phyloP scores from a whole-genome alignment of 1,284 basidiomycete genomes.

The Vanrija pseudolonga region DNA sequence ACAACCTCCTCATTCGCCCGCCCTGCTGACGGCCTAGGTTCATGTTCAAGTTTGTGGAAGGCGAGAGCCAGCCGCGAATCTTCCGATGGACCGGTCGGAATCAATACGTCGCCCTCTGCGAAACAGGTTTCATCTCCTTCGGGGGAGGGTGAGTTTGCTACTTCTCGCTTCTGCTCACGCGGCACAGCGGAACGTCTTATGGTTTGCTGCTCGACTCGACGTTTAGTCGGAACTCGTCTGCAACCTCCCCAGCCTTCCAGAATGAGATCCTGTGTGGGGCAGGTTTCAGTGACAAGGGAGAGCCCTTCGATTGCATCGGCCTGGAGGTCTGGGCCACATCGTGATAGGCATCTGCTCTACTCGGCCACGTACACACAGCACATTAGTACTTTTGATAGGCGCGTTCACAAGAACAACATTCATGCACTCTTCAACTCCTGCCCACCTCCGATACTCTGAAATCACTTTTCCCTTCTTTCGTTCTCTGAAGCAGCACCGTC shows the following conservation, averaged over 20 bases:
- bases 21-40: conserved; percentile 56
- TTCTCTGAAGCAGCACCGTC: too few relatives aligned
- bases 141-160: conserved; percentile 80
- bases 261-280: conserved; percentile 74
- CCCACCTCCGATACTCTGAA: too few relatives aligned
- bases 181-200: conserved; percentile 70
- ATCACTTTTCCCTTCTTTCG: too few relatives aligned
- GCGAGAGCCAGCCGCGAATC: conserved; percentile 54
- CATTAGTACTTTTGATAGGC: too few relatives aligned
- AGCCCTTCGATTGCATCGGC: conserved; percentile 72
- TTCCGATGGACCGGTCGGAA: conserved; percentile 89
- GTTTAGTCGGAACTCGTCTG: conserved; percentile 77
- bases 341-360: too few relatives aligned
- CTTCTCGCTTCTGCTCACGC: too few relatives aligned
- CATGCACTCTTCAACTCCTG: too few relatives aligned
- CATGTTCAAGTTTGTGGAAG: conserved; percentile 58
- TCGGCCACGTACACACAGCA: too few relatives aligned
- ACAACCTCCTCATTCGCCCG: neutral
- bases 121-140: conserved; percentile 73
- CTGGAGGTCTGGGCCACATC: conserved; percentile 70
- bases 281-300: conserved; percentile 53
- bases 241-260: conserved; percentile 77
- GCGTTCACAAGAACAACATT: too few relatives aligned
- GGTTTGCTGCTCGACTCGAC: conserved; percentile 85
- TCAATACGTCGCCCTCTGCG: conserved; percentile 84